phyloP scores from a whole-genome alignment of 805 yeast species.

The Candida ovalis region DNA sequence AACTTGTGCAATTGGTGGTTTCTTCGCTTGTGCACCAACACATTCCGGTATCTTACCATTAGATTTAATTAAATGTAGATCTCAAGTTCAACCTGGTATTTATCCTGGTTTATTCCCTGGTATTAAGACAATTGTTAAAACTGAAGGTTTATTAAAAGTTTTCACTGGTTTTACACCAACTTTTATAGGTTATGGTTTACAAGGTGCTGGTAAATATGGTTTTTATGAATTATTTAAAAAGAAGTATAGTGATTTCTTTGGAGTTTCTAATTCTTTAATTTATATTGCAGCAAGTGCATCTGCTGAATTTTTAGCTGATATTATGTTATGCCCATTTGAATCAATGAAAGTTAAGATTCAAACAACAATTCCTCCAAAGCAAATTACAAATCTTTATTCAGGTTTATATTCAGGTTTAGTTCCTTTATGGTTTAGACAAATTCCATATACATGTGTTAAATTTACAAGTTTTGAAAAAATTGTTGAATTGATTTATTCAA shows the following conservation, averaged over 20 bases:
- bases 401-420: conserved; percentile 78
- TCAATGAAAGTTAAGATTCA: conserved; percentile 93
- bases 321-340: conserved; percentile 89
- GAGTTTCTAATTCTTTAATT: conserved; percentile 68
- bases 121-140: conserved; percentile 67
- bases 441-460: conserved; percentile 98
- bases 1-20: conserved; percentile 76
- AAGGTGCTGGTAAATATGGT: conserved; percentile 98
- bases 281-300: conserved; percentile 84
- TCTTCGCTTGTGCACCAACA: conserved; percentile 93
- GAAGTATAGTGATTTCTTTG: conserved; percentile 63
- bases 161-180: conserved; percentile 93
- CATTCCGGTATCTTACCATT: conserved; percentile 91
- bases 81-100: conserved; percentile 75
- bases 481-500: conserved; percentile 72
- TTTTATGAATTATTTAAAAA: conserved; percentile 89
- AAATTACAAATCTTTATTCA: conserved; percentile 60
- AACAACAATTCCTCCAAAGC: conserved; percentile 83
- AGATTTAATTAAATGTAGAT: conserved; percentile 89
- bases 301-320: conserved; percentile 92
- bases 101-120: conserved; percentile 80
- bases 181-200: conserved; percentile 85
- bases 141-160: conserved; percentile 71
- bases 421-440: conserved; percentile 94
- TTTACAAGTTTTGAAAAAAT: conserved; percentile 93